Evolutionary conservation across 208 protist species (phyloP), one percentile per base, ranked within the genome.

Genomic region (Acanthamoeba healyi): DNA sequence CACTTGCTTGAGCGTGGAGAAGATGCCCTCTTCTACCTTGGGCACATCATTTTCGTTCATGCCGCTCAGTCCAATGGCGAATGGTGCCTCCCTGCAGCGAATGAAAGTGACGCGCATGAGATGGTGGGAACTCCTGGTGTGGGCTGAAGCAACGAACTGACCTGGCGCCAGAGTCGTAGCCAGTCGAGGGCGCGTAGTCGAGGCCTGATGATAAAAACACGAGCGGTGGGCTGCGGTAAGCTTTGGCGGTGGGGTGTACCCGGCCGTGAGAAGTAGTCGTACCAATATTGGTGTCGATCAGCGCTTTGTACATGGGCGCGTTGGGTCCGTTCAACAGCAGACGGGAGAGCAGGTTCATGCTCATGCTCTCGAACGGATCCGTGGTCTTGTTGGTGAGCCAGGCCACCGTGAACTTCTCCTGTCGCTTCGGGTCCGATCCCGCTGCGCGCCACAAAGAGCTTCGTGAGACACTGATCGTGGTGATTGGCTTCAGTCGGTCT

Each of bases 161-260:
- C 84, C 81, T 94, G 19, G 63, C 79, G 61, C 49, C 49, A 90
- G 91, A 82, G 32, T 96, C 95, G 14, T 91, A 96, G 38, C 95
- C 95, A 24, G 95, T 96, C n/a, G 79, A 58, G 22, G 95, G 95
- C 38, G 95, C 94, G 89, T 96, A 96, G 44, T 96, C 95, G 14
- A 95, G 86, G 19, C 70, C 70, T 81, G 61, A 32, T 12, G 7
- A 54, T 19, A 54, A 6, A 0, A 70, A 17, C 26, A 29, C 32
- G 24, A 26, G 56, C 26, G 29, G 10, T 6, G 10, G n/a, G 61
- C 61, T 49, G 70, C 26, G 26, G 15, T 40, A 77, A 24, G 19
- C 29, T 14, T 40, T 32, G 19, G 63, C 38, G 32, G 0, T 32
- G 63, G 15, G 10, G 63, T 67, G 32, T 5, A 42, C 24, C 17